Evolutionary conservation across 179 eudicot species (phyloP).

Genomic region (Silene vulgaris): DNA sequence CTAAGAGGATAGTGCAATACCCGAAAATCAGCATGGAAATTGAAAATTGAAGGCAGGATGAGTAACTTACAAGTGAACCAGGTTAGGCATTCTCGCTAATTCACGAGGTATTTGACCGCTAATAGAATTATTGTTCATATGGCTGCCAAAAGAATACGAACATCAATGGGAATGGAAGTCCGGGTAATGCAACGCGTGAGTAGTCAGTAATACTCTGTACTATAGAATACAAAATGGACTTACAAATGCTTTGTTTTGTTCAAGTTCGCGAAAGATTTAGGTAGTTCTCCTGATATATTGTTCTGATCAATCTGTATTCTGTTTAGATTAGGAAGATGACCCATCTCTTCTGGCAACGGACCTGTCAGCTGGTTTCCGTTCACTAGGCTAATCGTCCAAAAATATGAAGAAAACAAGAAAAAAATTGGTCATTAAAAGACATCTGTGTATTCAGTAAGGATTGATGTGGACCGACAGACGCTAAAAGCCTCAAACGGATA

Average conservation of each 20-base stretch:
- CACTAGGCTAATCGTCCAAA: conserved; percentile 47
- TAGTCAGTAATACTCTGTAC: background rate
- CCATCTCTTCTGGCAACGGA: conserved; percentile 62
- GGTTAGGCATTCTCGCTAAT: conserved; percentile 59
- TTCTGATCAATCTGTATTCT: conserved; percentile 67
- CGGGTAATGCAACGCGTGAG: background rate
- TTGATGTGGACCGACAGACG: background rate
- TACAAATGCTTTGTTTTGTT: conserved; percentile 71
- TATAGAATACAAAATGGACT: conserved; percentile 22
- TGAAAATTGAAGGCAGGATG: background rate
- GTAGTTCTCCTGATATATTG: conserved; percentile 59
- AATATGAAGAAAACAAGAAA: background rate
- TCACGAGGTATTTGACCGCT: conserved; percentile 84
- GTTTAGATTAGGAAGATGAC: conserved; percentile 49
- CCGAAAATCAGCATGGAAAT: background rate
- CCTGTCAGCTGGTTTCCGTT: conserved; percentile 76
- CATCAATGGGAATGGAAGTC: background rate
- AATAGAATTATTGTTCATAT: conserved; percentile 92
- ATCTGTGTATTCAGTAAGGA: background rate
- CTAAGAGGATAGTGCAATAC: background rate
- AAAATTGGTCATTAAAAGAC: background rate
- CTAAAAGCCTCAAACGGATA: background rate
- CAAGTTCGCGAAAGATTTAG: conserved; percentile 69
- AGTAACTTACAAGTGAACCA: conserved; percentile 76
- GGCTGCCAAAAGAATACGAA: conserved; percentile 46